Evolutionary conservation across 176 grass and related monocot genomes (phyloP), one percentile per base, ranked within the genome.

Genomic region (Cenchrus fungigraminus): DNA sequence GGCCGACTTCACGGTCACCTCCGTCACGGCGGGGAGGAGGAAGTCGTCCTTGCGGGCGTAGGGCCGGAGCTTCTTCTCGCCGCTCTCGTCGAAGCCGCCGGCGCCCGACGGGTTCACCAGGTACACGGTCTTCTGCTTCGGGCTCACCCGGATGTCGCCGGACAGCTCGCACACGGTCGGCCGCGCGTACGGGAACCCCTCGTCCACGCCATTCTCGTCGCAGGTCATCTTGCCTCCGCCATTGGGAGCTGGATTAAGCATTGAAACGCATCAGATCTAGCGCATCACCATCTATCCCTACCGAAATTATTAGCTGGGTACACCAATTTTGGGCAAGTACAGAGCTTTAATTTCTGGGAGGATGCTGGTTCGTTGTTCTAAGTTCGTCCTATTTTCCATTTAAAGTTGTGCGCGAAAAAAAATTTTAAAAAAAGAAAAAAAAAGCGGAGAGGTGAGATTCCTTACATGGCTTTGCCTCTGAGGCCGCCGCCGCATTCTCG

Each of bases 21-120:
- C 92, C 45, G 71, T 68, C 0, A 95, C 90, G 3, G 59, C 84
- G 0, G 90, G 87, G 6, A 95, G 34, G 16, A 88, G 68, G 65
- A 94, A 88, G 55, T 87, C 73, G 17, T 94, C 94, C 65, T 94
- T 97, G 55, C 87, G 85, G 22, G 92, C 83, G 60, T 94, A 94
- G 0, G 94, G 94, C 0, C 83, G 82, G 16, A 97, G 29, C 28
- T 76, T 69, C 45, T 84, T 89, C 66, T 88, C 85, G 31, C 87
- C 71, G 4, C 58, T 77, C 5, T 83, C 82, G 66, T 86, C 85
- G 60, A 88, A 79, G 65, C 69, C 82, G 3, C 61, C 85, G 7
- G 12, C 77, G 58, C 68, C 50, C 0, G 94, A 89, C 2, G 88
- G 67, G 76, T 91, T 84, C 8, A 94, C 31, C 5, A 92, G 83